phyloP scores from a whole-genome alignment of 192 early-diverging fungal genomes.

The Polychytrium aggregatum region DNA sequence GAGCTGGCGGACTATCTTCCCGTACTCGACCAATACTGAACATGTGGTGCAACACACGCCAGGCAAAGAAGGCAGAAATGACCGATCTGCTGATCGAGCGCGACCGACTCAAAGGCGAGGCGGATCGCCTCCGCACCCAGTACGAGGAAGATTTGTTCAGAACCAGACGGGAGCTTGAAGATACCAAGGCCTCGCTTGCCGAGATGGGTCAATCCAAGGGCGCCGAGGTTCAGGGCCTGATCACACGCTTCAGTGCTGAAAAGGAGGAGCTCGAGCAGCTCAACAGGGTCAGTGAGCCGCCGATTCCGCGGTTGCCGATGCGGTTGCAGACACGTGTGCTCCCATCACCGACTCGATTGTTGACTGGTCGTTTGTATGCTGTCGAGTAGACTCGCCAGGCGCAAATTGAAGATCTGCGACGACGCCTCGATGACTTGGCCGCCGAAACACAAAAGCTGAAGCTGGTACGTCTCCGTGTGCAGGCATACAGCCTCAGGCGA shows the following conservation, averaged over 20 bases:
- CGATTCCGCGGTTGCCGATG: too few species aligned
- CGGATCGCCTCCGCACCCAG: constrained; percentile 63
- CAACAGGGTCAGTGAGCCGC: constrained; percentile 4
- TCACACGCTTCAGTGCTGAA: constrained; percentile 72
- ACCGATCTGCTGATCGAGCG: constrained; percentile 88
- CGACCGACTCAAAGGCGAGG: constrained; percentile 70
- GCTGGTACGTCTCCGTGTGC: neutral
- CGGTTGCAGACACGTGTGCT: too few species aligned
- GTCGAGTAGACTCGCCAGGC: constrained; percentile 9
- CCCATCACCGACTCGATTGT: too few species aligned
- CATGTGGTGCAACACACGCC: neutral
- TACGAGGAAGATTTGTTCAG: constrained; percentile 76
- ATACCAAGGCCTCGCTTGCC: constrained; percentile 61
- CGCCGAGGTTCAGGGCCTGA: constrained; percentile 69
- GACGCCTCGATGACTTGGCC: constrained; percentile 26
- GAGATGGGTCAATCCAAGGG: constrained; percentile 72
- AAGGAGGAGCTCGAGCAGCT: constrained; percentile 65
- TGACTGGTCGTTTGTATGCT: too few species aligned
- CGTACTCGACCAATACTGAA: too few species aligned
- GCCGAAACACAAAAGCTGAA: too few species aligned
- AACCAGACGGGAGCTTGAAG: constrained; percentile 66
- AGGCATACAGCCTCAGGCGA: neutral
- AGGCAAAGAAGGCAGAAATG: constrained; percentile 30
- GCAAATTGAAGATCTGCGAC: constrained; percentile 26
- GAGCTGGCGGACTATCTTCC: too few species aligned